Evolutionary conservation across 139 green algal species (phyloP).

Genomic region (Asterochloris sp.): DNA sequence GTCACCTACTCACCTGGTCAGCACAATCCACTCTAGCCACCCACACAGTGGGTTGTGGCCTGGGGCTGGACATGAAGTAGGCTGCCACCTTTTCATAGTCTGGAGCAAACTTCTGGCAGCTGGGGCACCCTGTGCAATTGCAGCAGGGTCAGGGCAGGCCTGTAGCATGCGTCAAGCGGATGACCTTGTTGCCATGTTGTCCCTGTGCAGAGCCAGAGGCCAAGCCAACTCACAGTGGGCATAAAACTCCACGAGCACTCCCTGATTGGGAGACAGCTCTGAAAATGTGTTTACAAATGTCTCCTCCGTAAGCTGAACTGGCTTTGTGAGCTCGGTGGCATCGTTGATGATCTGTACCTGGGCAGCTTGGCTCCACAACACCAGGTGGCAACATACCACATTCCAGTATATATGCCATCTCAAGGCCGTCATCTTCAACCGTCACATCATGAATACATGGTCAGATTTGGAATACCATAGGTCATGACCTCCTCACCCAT

Average conservation of each 20-base stretch:
- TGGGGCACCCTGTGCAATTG: constrained; percentile 38
- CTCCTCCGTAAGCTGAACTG: constrained; percentile 4
- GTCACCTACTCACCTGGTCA: constrained; percentile 18
- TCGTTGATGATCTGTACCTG: not conserved
- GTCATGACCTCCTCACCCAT: no score
- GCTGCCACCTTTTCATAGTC: constrained; percentile 49
- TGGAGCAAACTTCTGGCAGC: constrained; percentile 49
- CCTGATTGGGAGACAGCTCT: not conserved
- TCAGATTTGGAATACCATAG: no score
- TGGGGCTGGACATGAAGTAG: constrained; percentile 25
- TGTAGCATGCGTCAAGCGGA: no score
- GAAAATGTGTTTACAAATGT: constrained; percentile 8
- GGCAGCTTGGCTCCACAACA: not conserved
- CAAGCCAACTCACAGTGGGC: constrained; percentile 8
- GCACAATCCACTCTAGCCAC: constrained; percentile 57
- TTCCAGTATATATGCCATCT: not conserved
- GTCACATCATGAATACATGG: no score
- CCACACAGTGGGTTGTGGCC: constrained; percentile 30
- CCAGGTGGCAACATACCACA: not conserved
- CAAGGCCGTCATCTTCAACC: no score
- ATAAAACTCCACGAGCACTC: constrained; percentile 33
- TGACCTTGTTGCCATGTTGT: no score
- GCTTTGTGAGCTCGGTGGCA: not conserved
- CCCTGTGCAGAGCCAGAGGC: not conserved
- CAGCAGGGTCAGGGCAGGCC: not conserved